Evolutionary conservation across 352 stramenopile species (phyloP), one percentile per base, ranked within the genome.

Genomic region (Phytophthora cactorum): DNA sequence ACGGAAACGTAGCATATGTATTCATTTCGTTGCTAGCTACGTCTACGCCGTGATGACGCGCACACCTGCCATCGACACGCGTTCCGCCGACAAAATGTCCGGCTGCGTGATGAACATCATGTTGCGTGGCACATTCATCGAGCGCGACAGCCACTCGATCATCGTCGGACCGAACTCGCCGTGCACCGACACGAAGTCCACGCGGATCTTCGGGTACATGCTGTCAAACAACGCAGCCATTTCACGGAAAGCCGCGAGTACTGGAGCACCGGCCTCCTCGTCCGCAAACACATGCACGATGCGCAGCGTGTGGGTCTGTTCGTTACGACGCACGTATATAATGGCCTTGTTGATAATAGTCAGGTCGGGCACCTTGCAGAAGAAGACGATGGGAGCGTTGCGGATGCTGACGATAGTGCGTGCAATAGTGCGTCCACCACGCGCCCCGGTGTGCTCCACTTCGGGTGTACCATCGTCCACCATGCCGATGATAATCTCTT

Each of bases 311-410:
- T 86, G 81, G 14, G 89, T 98, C 79, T 98, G 91, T 64, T 95
- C 87, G 79, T 98, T 98, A 59, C 90, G 88, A 53, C 89, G 89
- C 74, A 98, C 93, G 72, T 98, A 98, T 44, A 98, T 76, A 57
- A 98, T 95, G 8, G 93, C 93, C 77, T 98, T 98, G 81, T 98
- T 98, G 69, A 98, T 87, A 52, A 90, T 88, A 60, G 92, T 95
- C 36, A 98, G 77, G 72, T 98, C 93, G 34, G 91, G 79, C 2
- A 82, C 68, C 79, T 98, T 98, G 77, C 78, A 91, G 67, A 97
- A 98, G 81, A 93, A 93, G 67, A 98, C 97, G 17, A 98, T 82
- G 47, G 93, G 89, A 28, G 92, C 92, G 67, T 94, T 73, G 69
- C 89, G 88, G 76, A 94, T 92, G 55, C 87, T 75, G 32, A 80